Evolutionary conservation across 441 rosid species (phyloP).

Genomic region (Eruca vesicaria): DNA sequence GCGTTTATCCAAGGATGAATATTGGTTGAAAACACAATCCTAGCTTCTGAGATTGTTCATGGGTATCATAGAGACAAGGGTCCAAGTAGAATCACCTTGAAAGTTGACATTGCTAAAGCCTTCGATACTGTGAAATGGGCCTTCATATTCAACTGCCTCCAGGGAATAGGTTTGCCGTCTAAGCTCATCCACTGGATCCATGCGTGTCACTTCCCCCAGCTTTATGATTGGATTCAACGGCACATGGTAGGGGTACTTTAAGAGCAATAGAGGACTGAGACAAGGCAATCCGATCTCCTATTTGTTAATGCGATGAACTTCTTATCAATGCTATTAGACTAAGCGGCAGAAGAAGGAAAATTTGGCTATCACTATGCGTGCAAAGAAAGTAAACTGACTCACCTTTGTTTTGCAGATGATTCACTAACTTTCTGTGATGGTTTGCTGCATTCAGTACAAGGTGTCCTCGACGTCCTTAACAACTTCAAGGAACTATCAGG

Average conservation of each 20-base stretch:
- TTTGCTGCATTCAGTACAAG: background rate
- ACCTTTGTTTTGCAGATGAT: background rate
- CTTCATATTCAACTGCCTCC: too few relatives aligned
- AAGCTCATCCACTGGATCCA: too few relatives aligned
- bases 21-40: too few relatives aligned
- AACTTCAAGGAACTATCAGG: background rate
- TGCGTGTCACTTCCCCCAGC: too few relatives aligned
- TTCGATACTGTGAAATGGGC: too few relatives aligned
- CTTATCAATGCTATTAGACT: background rate
- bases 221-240: too few relatives aligned
- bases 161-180: too few relatives aligned
- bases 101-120: too few relatives aligned
- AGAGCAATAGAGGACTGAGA: background rate
- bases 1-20: too few relatives aligned
- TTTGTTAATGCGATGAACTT: background rate
- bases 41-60: too few relatives aligned
- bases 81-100: too few relatives aligned
- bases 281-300: background rate
- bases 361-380: background rate
- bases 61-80: too few relatives aligned
- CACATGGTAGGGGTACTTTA: background rate
- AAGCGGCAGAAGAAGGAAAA: background rate
- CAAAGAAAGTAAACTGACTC: background rate
- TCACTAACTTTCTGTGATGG: background rate
- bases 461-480: background rate